Evolutionary conservation across 306 rosid genomes (phyloP).

Genomic region (Gastrolobium villosum): DNA sequence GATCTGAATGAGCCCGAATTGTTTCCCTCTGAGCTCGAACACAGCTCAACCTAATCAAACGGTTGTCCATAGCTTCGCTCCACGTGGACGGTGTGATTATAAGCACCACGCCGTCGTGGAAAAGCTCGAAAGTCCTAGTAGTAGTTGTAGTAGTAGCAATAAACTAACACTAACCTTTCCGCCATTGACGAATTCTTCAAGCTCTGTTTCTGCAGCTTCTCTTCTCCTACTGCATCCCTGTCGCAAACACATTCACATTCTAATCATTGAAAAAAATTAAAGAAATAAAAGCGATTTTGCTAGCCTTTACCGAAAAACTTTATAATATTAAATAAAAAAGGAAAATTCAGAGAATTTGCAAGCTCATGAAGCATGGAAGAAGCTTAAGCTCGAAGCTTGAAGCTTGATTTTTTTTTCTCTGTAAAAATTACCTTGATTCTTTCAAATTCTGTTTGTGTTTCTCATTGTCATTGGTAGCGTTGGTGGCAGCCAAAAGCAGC

Average conservation of each 20-base stretch:
- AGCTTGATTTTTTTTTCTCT: not conserved
- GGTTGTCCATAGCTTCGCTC: not conserved
- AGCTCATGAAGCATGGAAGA: constrained; percentile 1
- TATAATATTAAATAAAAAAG: not conserved
- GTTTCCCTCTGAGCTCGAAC: not conserved
- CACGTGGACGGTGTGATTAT: constrained; percentile 41
- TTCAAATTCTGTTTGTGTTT: not conserved
- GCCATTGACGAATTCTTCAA: constrained; percentile 76
- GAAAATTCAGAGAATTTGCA: constrained; percentile 15
- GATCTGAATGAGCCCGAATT: constrained; percentile 49
- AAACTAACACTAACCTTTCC: constrained; percentile 62
- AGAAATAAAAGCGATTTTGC: not conserved
- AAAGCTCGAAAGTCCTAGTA: not conserved
- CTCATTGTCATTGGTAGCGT: constrained; percentile 44
- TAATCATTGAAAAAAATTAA: not conserved
- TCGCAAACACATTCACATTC: constrained; percentile 40
- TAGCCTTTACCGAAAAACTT: not conserved
- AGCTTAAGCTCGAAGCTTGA: constrained; percentile 35
- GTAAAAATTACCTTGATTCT: constrained; percentile 56
- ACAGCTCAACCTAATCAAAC: constrained; percentile 20
- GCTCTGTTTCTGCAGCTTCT: constrained; percentile 58
- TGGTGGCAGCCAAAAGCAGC: constrained; percentile 45
- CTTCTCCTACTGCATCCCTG: constrained; percentile 58
- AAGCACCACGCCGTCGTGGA: not conserved
- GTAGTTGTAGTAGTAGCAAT: not conserved